Percentiles rank a stretch among this genome's conserved stretches.
Conservation (phyloP, 352 stramenopile genomes). For the Globisporangium abappressorium region DNA sequence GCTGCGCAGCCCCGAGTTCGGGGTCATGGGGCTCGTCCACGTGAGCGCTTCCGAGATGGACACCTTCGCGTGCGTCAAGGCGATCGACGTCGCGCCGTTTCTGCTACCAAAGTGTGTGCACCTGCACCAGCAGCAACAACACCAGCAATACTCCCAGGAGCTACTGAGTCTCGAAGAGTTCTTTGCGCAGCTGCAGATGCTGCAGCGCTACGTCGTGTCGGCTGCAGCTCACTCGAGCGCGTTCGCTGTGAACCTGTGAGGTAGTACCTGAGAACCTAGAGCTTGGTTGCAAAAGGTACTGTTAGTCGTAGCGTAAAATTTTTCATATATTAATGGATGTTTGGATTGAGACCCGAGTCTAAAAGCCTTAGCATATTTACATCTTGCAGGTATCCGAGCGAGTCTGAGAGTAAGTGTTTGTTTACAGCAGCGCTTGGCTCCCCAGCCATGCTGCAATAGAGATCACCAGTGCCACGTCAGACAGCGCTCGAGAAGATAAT, state of each 20-base stretch:
- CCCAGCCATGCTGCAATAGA: background rate
- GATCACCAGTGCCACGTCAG: background rate
- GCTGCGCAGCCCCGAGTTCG: conserved; percentile 25
- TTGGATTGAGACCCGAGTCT: background rate
- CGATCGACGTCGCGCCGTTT: conserved; percentile 30
- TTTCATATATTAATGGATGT: background rate
- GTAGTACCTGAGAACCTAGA: background rate
- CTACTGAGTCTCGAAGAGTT: conserved; percentile 48
- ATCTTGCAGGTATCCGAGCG: no score
- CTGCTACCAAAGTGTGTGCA: conserved; percentile 45
- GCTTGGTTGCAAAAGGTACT: no score
- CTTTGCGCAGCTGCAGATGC: conserved; percentile 55
- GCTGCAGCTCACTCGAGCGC: conserved; percentile 30
- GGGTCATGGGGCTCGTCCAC: conserved; percentile 41
- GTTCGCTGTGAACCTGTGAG: conserved; percentile 37
- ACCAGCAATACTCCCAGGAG: background rate
- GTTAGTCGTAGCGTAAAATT: background rate
- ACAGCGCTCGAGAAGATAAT: background rate
- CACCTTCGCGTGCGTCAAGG: conserved; percentile 31
- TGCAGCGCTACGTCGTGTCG: conserved; percentile 42
- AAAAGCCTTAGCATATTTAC: background rate
- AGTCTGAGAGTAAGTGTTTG: no score
- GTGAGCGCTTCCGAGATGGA: conserved; percentile 29
- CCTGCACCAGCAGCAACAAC: conserved; percentile 9
- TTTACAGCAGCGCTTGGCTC: background rate